phyloP scores from a whole-genome alignment of 768 basidiomycete genomes.

The Neoboletus magnificus region DNA sequence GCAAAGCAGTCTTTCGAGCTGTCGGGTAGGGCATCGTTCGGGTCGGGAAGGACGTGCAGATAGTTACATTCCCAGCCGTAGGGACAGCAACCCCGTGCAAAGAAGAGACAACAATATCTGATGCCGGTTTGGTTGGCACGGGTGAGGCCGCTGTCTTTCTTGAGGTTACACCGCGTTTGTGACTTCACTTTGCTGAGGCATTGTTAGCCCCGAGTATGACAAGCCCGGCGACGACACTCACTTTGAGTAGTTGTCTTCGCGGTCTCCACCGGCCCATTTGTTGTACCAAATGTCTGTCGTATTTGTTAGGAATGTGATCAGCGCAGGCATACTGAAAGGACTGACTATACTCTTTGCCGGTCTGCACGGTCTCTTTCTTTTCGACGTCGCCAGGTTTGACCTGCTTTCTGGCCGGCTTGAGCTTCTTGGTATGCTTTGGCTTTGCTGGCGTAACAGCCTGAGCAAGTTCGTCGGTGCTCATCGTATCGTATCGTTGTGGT shows the following conservation, averaged over 20 bases:
- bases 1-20: slow-evolving; percentile 96
- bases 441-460: slow-evolving; percentile 16
- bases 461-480: slow-evolving; percentile 31
- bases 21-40: slow-evolving; percentile 69
- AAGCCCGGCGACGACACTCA: slow-evolving; percentile 36
- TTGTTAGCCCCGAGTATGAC: background rate
- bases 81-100: slow-evolving; percentile 93
- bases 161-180: slow-evolving; percentile 87
- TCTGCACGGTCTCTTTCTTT: slow-evolving; percentile 83
- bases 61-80: slow-evolving; percentile 99
- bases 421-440: slow-evolving; percentile 51
- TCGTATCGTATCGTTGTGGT: slow-evolving; percentile 25
- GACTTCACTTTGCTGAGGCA: slow-evolving; percentile 81
- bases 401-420: slow-evolving; percentile 91
- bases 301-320: slow-evolving; percentile 4
- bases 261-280: slow-evolving; percentile 99
- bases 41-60: slow-evolving; percentile 83
- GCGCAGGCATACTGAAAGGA: slow-evolving; percentile 14
- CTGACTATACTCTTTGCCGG: slow-evolving; percentile 95
- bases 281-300: slow-evolving; percentile 93
- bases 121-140: slow-evolving; percentile 92
- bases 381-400: slow-evolving; percentile 89
- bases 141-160: slow-evolving; percentile 87
- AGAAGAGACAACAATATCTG: slow-evolving; percentile 94
- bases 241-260: slow-evolving; percentile 96